Conservation (phyloP, 305 asterid species). For the Rubia balearica region DNA sequence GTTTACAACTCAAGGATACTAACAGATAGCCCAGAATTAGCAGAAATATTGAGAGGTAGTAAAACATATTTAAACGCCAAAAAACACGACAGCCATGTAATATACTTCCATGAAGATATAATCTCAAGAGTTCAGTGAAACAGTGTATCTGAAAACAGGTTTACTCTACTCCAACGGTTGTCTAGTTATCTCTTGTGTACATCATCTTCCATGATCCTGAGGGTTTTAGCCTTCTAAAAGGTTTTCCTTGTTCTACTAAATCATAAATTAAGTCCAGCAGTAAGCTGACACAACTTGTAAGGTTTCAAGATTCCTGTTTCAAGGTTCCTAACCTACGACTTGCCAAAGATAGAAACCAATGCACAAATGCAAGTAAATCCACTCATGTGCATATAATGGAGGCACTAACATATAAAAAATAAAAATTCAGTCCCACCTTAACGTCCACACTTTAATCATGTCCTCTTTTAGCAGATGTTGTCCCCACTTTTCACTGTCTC, state of each 20-base stretch:
- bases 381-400: background rate
- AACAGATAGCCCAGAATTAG: conserved; percentile 3
- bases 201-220: background rate
- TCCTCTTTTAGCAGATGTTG: background rate
- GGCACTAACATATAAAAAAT: too few species aligned
- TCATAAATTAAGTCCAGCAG: background rate
- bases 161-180: background rate
- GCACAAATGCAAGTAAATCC: background rate
- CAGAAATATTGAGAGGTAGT: background rate
- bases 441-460: background rate
- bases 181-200: background rate
- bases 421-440: too few species aligned
- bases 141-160: background rate
- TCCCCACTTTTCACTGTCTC: too few species aligned
- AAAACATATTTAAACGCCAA: background rate
- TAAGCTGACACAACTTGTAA: background rate
- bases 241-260: background rate
- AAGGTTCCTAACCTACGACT: background rate
- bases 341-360: background rate
- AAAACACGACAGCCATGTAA: background rate
- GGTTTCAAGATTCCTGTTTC: background rate
- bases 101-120: background rate
- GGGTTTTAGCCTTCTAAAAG: background rate
- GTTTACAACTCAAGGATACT: conserved; percentile 6
- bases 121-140: background rate